A percentile compares a stretch with the other conserved stretches of the same genome.
Evolutionary conservation across 1,139 yeast species (phyloP).

Genomic region (Candida anutae): DNA sequence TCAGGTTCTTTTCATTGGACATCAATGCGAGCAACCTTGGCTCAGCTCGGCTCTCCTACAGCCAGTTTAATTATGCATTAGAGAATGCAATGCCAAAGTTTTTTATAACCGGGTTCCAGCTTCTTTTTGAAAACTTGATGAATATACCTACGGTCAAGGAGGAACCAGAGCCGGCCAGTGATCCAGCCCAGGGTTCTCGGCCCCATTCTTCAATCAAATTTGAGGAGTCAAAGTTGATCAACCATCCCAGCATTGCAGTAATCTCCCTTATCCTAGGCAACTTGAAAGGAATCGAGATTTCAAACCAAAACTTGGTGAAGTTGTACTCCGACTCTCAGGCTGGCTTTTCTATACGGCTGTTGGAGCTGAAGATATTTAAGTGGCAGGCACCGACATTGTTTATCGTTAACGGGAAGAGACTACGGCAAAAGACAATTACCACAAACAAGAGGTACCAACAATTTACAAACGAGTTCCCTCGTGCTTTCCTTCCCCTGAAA

Average conservation of each 20-base stretch:
- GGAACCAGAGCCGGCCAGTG: constrained; percentile 1
- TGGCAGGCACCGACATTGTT: constrained; percentile 86
- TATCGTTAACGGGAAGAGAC: constrained; percentile 56
- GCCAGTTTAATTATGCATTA: constrained; percentile 26
- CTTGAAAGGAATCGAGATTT: constrained; percentile 13
- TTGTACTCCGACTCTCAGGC: constrained; percentile 66
- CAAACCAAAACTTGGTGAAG: constrained; percentile 43
- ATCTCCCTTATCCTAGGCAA: constrained; percentile 25
- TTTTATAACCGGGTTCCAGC: constrained; percentile 24
- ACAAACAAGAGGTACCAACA: constrained; percentile 42
- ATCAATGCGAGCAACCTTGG: constrained; percentile 15
- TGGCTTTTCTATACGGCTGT: constrained; percentile 83
- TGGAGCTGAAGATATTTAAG: constrained; percentile 77
- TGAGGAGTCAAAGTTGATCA: constrained; percentile 33
- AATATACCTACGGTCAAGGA: not conserved
- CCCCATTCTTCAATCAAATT: constrained; percentile 11
- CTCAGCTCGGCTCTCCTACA: constrained; percentile 17
- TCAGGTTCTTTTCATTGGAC: constrained; percentile 38
- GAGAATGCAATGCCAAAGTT: constrained; percentile 26
- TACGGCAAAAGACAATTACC: constrained; percentile 30
- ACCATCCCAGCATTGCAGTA: constrained; percentile 32
- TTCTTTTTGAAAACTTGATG: constrained; percentile 28
- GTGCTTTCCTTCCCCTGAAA: constrained; percentile 28
- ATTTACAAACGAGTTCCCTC: constrained; percentile 48
- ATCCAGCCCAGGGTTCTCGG: not conserved